Conservation (phyloP, 2,329 filamentous ascomycete genomes). For the Aulographum hederae region DNA sequence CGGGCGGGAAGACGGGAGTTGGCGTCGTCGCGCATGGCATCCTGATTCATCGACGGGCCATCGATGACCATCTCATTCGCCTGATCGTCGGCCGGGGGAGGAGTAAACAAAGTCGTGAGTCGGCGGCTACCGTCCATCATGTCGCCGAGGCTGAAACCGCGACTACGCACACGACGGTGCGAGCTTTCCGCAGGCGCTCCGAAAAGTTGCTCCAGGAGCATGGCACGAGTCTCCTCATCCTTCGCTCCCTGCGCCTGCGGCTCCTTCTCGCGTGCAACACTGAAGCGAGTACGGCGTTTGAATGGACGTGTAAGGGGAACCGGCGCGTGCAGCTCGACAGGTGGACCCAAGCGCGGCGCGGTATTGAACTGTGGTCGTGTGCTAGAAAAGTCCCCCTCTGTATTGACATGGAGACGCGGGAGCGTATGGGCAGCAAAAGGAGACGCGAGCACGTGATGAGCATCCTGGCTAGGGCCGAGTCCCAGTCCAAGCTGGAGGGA, state of each 20-base stretch:
- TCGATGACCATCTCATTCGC: constrained; percentile 1
- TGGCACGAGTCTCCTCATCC: constrained; percentile 20
- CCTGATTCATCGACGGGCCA: background rate
- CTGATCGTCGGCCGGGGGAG: constrained; percentile 12
- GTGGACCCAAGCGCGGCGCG: constrained; percentile 25
- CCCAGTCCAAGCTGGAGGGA: constrained; percentile 29
- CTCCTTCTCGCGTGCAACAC: too few relatives aligned
- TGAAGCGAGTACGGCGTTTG: constrained; percentile 40
- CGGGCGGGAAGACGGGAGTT: constrained; percentile 20
- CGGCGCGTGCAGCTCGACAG: constrained; percentile 35
- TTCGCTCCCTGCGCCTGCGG: constrained; percentile 29
- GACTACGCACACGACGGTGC: constrained; percentile 38
- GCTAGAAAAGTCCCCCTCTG: too few relatives aligned
- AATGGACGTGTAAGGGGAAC: constrained; percentile 31
- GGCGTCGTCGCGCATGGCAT: constrained; percentile 14
- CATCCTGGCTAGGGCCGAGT: constrained; percentile 9
- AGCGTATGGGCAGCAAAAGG: too few relatives aligned
- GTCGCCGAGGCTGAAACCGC: constrained; percentile 42
- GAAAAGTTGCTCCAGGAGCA: constrained; percentile 25
- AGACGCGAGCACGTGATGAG: constrained; percentile 18
- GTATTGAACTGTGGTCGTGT: too few relatives aligned
- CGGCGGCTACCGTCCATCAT: constrained; percentile 21
- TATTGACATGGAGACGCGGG: too few relatives aligned
- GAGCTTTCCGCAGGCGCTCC: constrained; percentile 28
- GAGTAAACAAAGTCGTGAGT: constrained; percentile 30